These are phyloP conservation scores for Neopestalotiopsis sp. DNA, from an alignment of 2,329 filamentous ascomycete genomes.

Conservation along the genomic window DNA sequence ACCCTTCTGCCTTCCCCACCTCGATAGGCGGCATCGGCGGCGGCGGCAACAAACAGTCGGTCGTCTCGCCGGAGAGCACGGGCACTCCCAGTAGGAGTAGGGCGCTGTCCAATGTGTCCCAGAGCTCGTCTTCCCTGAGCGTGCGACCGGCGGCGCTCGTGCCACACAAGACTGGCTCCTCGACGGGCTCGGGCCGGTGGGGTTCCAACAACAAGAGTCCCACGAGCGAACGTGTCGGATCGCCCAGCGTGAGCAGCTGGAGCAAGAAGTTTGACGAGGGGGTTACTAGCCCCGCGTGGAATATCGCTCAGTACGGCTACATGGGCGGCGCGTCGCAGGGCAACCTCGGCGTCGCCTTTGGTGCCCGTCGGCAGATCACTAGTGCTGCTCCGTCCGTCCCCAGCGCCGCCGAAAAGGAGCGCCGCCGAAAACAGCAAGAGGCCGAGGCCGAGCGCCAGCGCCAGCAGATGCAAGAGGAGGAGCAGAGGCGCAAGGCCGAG, in stretches of 20 bases:
- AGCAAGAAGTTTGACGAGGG: slow-evolving; percentile 84
- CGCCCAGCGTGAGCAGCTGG: slow-evolving; percentile 80
- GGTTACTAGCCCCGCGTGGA: slow-evolving; percentile 89
- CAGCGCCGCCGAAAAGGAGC: slow-evolving; percentile 84
- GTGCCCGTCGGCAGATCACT: slow-evolving; percentile 90
- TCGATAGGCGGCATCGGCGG: slow-evolving; percentile 69
- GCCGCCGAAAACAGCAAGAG: slow-evolving; percentile 60
- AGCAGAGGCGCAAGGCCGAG: slow-evolving; percentile 51
- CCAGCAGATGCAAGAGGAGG: slow-evolving; percentile 58
- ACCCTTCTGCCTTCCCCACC: slow-evolving; percentile 75
- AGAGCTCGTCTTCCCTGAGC: slow-evolving; percentile 57
- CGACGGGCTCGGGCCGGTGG: slow-evolving; percentile 56
- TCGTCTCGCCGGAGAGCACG: slow-evolving; percentile 71
- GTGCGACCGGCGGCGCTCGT: slow-evolving; percentile 45
- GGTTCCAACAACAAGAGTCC: slow-evolving; percentile 61
- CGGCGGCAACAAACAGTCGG: slow-evolving; percentile 53
- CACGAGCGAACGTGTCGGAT: slow-evolving; percentile 51
- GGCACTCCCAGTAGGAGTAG: slow-evolving; percentile 60
- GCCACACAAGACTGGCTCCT: slow-evolving; percentile 59
- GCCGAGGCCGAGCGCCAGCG: slow-evolving; percentile 66
- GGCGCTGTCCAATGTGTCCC: slow-evolving; percentile 63
- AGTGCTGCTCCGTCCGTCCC: slow-evolving; percentile 80
- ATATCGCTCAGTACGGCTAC: slow-evolving; percentile 97
- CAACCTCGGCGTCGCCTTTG: slow-evolving; percentile 92
- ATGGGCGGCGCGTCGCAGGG: slow-evolving; percentile 97